Conservation (phyloP, 805 yeast species). For the Schizosaccharomyces japonicus region DNA sequence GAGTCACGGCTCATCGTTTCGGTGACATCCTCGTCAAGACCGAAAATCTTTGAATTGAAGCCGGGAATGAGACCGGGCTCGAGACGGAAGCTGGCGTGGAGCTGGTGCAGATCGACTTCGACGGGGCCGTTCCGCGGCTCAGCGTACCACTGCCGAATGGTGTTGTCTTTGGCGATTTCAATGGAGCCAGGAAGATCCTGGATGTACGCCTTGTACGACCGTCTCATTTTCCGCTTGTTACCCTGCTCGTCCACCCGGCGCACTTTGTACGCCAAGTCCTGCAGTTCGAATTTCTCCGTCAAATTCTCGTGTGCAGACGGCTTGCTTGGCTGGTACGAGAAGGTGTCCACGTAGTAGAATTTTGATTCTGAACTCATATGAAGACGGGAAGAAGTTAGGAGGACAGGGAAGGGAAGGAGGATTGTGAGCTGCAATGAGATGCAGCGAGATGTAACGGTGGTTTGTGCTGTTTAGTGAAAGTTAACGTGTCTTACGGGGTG, state of each 20-base stretch:
- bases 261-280: background rate
- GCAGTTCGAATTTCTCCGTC: background rate
- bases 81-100: background rate
- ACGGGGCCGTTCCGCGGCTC: background rate
- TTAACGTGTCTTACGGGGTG: too few species aligned
- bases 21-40: background rate
- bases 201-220: conserved; percentile 3
- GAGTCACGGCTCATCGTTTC: background rate
- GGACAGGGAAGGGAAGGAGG: too few species aligned
- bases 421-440: too few species aligned
- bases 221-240: conserved; percentile 4
- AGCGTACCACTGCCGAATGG: background rate
- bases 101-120: background rate
- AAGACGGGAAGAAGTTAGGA: background rate
- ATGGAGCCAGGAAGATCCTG: background rate
- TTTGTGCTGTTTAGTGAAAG: too few species aligned
- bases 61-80: conserved; percentile 1
- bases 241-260: conserved; percentile 3
- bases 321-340: background rate
- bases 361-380: background rate
- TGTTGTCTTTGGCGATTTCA: background rate
- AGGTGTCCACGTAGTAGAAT: background rate
- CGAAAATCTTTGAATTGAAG: background rate
- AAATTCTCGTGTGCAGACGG: conserved; percentile 1
- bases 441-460: too few species aligned